Conservation (phyloP, 768 basidiomycete species). For the Russula lepida region DNA sequence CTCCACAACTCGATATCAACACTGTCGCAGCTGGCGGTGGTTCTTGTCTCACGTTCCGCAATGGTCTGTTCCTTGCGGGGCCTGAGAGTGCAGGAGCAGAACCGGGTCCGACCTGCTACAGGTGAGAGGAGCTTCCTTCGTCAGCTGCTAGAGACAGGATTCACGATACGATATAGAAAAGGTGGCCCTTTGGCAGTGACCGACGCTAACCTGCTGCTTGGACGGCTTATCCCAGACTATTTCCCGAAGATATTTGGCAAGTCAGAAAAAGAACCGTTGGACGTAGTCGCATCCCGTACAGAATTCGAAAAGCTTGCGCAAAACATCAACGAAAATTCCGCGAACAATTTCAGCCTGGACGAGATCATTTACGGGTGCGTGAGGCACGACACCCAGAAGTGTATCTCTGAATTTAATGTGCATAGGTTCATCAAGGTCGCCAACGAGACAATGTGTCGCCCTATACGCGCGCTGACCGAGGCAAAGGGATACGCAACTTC, state of each 20-base stretch:
- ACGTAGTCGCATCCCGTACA: slow-evolving; percentile 55
- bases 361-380: slow-evolving; percentile 84
- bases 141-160: neutral
- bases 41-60: slow-evolving; percentile 78
- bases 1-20: slow-evolving; percentile 91
- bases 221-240: slow-evolving; percentile 79
- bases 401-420: neutral
- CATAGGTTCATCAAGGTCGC: slow-evolving; percentile 90
- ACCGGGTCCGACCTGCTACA: slow-evolving; percentile 88
- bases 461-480: slow-evolving; percentile 86
- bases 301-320: slow-evolving; percentile 62
- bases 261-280: slow-evolving; percentile 76
- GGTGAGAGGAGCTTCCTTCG: slow-evolving; percentile 37
- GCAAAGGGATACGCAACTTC: slow-evolving; percentile 78
- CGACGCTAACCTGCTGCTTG: slow-evolving; percentile 86
- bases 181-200: slow-evolving; percentile 88
- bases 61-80: slow-evolving; percentile 85
- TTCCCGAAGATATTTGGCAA: slow-evolving; percentile 96
- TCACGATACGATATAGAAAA: slow-evolving; percentile 43
- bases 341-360: slow-evolving; percentile 54
- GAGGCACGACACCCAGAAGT: neutral
- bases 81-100: slow-evolving; percentile 92
- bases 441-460: slow-evolving; percentile 93
- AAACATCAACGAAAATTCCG: slow-evolving; percentile 53
- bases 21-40: slow-evolving; percentile 95